Conservation (phyloP, 75 land plant species). For the Cunninghamia lanceolata region DNA sequence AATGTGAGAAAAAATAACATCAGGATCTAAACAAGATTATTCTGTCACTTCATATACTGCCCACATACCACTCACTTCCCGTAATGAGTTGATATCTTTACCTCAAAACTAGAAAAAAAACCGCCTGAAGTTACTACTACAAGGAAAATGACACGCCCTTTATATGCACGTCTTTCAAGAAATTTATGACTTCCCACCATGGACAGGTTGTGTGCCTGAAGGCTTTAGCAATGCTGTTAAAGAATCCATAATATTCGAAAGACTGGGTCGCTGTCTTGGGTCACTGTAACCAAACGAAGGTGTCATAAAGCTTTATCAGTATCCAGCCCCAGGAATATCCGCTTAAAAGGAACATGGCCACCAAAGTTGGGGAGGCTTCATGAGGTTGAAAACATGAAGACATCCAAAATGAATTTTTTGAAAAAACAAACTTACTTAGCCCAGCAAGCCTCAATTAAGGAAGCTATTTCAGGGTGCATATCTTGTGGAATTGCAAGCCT, state of each 20-base stretch:
- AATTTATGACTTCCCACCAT: background rate
- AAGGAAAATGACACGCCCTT: background rate
- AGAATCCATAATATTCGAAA: conserved; percentile 58
- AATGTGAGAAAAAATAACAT: background rate
- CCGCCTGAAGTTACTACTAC: background rate
- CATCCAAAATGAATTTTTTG: background rate
- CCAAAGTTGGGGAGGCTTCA: background rate
- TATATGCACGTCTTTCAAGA: background rate
- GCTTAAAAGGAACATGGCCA: background rate
- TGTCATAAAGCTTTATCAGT: background rate
- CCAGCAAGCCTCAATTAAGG: conserved; percentile 75
- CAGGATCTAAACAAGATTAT: background rate
- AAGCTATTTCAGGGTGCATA: conserved; percentile 47
- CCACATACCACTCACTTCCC: background rate
- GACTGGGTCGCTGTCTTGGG: conserved; percentile 67
- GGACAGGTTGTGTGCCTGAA: conserved; percentile 14
- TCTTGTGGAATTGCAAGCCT: conserved; percentile 71
- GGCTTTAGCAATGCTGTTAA: conserved; percentile 38
- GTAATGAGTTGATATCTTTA: background rate
- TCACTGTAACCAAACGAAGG: conserved; percentile 52
- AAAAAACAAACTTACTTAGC: conserved; percentile 40
- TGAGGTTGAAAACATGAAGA: conserved; percentile 1
- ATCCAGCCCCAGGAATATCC: background rate
- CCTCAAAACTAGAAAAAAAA: background rate
- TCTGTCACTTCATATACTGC: background rate